Base-by-base conservation (phyloP, 1,139 yeast species). In the Hanseniaspora sp. region DNA sequence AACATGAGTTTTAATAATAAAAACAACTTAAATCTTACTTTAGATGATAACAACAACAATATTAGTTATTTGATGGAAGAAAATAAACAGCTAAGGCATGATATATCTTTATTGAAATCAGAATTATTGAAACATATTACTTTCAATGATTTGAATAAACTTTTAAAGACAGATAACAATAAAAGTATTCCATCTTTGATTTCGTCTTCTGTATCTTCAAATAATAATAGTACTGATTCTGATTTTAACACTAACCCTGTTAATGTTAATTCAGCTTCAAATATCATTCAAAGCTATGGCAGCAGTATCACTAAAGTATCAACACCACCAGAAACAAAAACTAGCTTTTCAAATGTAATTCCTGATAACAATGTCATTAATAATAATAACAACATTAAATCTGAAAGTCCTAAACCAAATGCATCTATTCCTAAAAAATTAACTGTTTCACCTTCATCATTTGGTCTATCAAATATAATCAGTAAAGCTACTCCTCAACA, bases 61-160 rank as follows among this genome's bases (percentile, higher is more conserved):
- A 15, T 5, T 13, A 46, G 5, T 11, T 34, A 38, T 5, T 23
- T 42, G n/a, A 38, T 33, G 11, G 30, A 13, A 23, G 53, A 48
- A 29, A 48, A 48, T 11, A 43, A 30, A 29, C n/a, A 29, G 17
- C 47, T 48, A 12, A 48, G 47, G 42, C 44, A 29, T 6, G 30
- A 30, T 13, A 42, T 48, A 7, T 34, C 43, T 13, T 23, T 37
- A 7, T 34, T 51, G 15, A 51, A 51, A n/a, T 30, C 53, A 28
- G 53, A 51, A 17, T 23, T 51, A 11, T 12, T 51, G 34, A 51
- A 51, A 35, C 48, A 51, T 31, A 51, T 51, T 1, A 29, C 53
- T 28, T 28, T 48, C 12, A 28, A 29, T 18, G 53, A 48, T 11
- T 23, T 48, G 13, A 48, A 48, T 30, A 28, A 34, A 7, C 40